A percentile compares a stretch with the other conserved stretches of the same genome.
Evolutionary conservation across 352 stramenopile species (phyloP).

Genomic region (Pythium myriotylum): DNA sequence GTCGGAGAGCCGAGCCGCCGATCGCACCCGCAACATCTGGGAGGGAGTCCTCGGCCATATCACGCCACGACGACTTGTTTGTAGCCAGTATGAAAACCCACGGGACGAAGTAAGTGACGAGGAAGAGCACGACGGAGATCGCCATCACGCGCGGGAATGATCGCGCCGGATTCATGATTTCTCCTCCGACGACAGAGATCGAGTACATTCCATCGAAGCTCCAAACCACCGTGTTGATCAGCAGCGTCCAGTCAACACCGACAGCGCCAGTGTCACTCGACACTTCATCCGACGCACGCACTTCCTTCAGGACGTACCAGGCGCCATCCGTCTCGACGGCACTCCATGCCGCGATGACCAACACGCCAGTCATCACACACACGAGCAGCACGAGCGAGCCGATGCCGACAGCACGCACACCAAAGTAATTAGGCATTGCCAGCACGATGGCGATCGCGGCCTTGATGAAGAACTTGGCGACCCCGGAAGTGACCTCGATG

Average conservation of each 20-base stretch:
- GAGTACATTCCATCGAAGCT: slow-evolving; percentile 92
- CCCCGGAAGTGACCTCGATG: slow-evolving; percentile 19
- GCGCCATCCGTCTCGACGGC: not conserved
- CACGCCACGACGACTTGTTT: slow-evolving; percentile 2
- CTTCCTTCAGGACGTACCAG: not conserved
- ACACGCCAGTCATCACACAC: slow-evolving; percentile 19
- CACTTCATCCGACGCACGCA: not conserved
- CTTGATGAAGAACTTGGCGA: slow-evolving; percentile 37
- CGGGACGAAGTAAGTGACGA: slow-evolving; percentile 35
- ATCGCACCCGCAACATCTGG: slow-evolving; percentile 14
- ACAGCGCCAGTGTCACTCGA: not conserved
- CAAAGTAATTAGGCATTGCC: slow-evolving; percentile 36
- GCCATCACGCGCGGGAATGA: slow-evolving; percentile 61
- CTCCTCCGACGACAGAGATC: slow-evolving; percentile 76
- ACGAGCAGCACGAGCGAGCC: slow-evolving; percentile 26
- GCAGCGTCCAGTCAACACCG: slow-evolving; percentile 61
- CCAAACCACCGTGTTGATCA: slow-evolving; percentile 94
- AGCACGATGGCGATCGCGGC: slow-evolving; percentile 35
- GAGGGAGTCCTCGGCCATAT: slow-evolving; percentile 8
- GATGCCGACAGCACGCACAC: slow-evolving; percentile 30
- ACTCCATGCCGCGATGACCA: not conserved
- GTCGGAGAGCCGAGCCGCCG: slow-evolving; percentile 65
- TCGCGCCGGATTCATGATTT: slow-evolving; percentile 69
- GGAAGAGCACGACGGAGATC: slow-evolving; percentile 56
- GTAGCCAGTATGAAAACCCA: slow-evolving; percentile 3